Base-by-base conservation (phyloP, 2,329 filamentous ascomycete genomes). In the Fusarium nodosum region DNA sequence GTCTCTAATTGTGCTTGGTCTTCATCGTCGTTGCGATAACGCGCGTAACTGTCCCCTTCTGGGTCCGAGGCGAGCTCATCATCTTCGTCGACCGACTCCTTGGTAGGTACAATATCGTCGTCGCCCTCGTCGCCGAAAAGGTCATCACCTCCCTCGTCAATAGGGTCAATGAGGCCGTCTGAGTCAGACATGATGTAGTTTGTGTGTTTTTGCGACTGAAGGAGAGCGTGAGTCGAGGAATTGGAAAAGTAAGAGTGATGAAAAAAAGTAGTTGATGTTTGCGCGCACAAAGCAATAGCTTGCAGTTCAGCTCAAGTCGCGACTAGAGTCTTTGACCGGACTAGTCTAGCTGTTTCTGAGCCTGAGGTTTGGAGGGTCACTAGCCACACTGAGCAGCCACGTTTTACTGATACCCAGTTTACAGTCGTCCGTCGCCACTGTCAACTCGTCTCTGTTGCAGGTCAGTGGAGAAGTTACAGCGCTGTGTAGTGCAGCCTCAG, bases 81-180 rank as follows among this genome's bases (percentile, higher is more conserved):
- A 73, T 94, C 91, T 74, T 86, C 85, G 20, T 90, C 82, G 46
- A 84, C 86, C 72, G 88, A 86, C 71, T 89, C 89, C 75, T 89
- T 89, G 86, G 52, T 89, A 86, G 69, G 88, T 79, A 74, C 69
- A 48, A 75, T 69, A 34, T 90, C 88, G 61, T 88, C 87, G 71
- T 91, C 83, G 38, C 82, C 86, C 53, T 85, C 86, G 60, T 88
- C 87, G 54, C 87, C 88, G 65, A 90, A 90, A 46, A 90, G 83
- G 74, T 90, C 88, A 74, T 88, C 88, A 60, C 83, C 88, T 60
- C 81, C 86, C 51, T 85, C 85, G 58, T 88, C 86, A 59, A 86
- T 81, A 60, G 81, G 79, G 51, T 86, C 84, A 71, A 86, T 77
- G 56, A 80, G 79, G 56, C 87, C 86, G 67, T 88, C 86, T 2